Percentiles rank a stretch among this genome's conserved stretches.
Conservation (phyloP, 2,329 filamentous ascomycete species). For the Claviceps capensis region DNA sequence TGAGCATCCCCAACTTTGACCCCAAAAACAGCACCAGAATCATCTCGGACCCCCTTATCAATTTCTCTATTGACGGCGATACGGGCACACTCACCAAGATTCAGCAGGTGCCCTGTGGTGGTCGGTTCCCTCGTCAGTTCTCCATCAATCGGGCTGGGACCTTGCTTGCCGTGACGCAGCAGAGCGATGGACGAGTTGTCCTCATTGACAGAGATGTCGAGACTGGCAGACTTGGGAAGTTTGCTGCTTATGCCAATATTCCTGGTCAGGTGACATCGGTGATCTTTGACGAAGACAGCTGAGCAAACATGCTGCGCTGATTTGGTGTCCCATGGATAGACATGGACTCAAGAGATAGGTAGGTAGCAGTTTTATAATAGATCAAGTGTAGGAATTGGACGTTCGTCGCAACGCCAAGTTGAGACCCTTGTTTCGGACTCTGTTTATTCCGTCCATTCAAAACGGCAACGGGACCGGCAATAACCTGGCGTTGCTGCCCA, state of each 20-base stretch:
- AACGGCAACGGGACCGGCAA: too few species aligned
- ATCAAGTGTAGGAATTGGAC: too few species aligned
- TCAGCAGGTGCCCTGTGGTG: slow-evolving; percentile 49
- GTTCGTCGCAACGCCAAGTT: too few species aligned
- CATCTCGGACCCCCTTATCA: slow-evolving; percentile 50
- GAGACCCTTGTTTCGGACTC: too few species aligned
- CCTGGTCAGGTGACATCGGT: slow-evolving; percentile 31
- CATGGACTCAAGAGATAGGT: background rate
- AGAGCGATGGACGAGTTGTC: slow-evolving; percentile 45
- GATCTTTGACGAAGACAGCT: slow-evolving; percentile 30
- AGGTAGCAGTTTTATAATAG: too few species aligned
- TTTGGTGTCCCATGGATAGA: background rate
- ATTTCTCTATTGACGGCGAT: slow-evolving; percentile 38
- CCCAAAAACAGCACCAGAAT: slow-evolving; percentile 28
- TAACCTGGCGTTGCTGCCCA: too few species aligned
- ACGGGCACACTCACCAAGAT: slow-evolving; percentile 42
- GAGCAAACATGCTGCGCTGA: background rate
- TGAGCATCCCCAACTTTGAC: slow-evolving; percentile 33
- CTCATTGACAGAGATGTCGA: slow-evolving; percentile 45
- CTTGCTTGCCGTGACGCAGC: slow-evolving; percentile 51
- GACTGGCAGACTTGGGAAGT: slow-evolving; percentile 41
- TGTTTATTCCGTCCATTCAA: too few species aligned
- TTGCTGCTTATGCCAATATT: slow-evolving; percentile 28
- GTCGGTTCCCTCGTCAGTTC: slow-evolving; percentile 53
- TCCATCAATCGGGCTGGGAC: slow-evolving; percentile 50